Evolutionary conservation across 345 rosid species (phyloP), one percentile per base, ranked within the genome.

Genomic region (Eucalyptus brandiana): DNA sequence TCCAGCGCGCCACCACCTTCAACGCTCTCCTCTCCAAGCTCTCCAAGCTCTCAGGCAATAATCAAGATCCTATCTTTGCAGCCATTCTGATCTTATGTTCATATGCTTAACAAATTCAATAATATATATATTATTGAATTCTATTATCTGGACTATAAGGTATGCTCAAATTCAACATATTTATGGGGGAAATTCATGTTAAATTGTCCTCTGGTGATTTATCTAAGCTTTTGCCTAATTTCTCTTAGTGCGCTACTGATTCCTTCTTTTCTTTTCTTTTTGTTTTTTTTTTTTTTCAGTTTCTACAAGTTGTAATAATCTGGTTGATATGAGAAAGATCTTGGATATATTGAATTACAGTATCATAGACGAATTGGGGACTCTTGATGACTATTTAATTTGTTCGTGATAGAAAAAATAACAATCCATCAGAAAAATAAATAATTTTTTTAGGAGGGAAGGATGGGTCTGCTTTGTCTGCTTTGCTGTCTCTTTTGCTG

Each of bases 1-100:
- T 95, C 92, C 93, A 95, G 83, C 99, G 98, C 54, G 90, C 95
- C 90, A 93, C 96, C 89, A 87, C 94, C 87, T 96, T 93, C 90
- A 69, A 96, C 6, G 91, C 96, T 54, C 94, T 98, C 72, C 91
- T 97, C 87, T 47, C 92, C 86, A 97, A 97, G 90, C 96, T 98
- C 12, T 93, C 99, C 24, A 97, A 97, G 90, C 94, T 98, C 88
- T 93, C 99, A 58, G 99, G 99, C 91, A 91, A 7, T 44, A 40
- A 30, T 23, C 47, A 60, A 40, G 30, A 86, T 19, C 81, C 81
- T 72, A 37, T 72, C 44, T 34, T 4, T 18, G 40, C 21, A 28
- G 26, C 86, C 47, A 42, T 50, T 28, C 67, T 50, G 40, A 85
- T 51, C 65, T 18, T n/a, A 76, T 19, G 47, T 76, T 40, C 47